phyloP scores from a whole-genome alignment of 2,329 filamentous ascomycete species.

The Apiospora arundinis region DNA sequence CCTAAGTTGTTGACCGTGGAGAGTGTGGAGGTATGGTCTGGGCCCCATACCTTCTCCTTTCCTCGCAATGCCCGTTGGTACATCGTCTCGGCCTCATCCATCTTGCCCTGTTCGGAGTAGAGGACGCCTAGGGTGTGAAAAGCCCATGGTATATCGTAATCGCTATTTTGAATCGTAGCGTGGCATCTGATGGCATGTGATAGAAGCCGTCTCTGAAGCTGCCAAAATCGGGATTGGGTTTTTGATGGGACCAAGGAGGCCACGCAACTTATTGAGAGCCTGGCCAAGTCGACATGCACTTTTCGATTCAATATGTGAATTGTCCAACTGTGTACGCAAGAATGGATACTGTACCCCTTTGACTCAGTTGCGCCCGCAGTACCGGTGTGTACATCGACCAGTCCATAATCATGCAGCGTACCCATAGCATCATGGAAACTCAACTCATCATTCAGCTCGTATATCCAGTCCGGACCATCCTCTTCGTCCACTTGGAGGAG shows the following conservation, averaged over 20 bases:
- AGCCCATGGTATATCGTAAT: constrained; percentile 23
- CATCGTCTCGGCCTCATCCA: constrained; percentile 37
- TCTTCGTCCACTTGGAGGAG: constrained; percentile 23
- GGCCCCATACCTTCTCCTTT: constrained; percentile 24
- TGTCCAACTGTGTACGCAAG: constrained; percentile 37
- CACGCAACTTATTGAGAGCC: constrained; percentile 27
- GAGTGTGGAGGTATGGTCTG: constrained; percentile 19
- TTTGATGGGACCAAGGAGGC: constrained; percentile 27
- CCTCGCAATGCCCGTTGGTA: constrained; percentile 39
- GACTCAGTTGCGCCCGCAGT: constrained; percentile 7
- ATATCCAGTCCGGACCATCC: constrained; percentile 20
- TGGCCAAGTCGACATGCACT: constrained; percentile 25
- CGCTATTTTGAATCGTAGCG: constrained; percentile 20
- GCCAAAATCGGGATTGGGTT: constrained; percentile 26
- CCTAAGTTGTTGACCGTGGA: constrained; percentile 29
- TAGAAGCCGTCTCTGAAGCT: constrained; percentile 30
- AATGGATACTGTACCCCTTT: constrained; percentile 32
- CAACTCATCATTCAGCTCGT: constrained; percentile 24
- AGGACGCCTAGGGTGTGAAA: constrained; percentile 34
- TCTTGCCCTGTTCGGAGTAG: constrained; percentile 36
- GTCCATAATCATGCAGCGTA: constrained; percentile 23
- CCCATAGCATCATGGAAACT: constrained; percentile 24
- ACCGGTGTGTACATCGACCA: constrained; percentile 21
- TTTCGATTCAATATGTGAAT: constrained; percentile 27
- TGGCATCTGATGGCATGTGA: constrained; percentile 25